These are phyloP conservation scores for Aspergillus affinis DNA, from an alignment of 495 filamentous ascomycete species.

Conservation along the genomic window DNA sequence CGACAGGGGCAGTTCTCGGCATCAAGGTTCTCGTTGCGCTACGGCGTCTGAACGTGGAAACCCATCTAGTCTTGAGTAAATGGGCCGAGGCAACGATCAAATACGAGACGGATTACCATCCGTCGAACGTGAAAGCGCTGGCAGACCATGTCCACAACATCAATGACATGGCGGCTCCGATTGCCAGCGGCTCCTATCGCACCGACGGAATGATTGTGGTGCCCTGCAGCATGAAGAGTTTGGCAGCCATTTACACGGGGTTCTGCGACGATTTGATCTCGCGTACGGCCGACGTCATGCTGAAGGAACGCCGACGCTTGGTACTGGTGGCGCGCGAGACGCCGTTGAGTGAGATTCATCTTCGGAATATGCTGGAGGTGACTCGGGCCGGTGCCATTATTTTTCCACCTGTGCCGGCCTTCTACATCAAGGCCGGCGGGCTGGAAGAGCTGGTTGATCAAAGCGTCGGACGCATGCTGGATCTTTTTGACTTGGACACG, in stretches of 20 bases:
- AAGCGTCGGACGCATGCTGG: constrained; percentile 45
- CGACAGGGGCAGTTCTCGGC: constrained; percentile 38
- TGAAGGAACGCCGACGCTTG: constrained; percentile 43
- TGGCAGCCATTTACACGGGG: constrained; percentile 31
- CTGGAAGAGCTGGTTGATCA: constrained; percentile 44
- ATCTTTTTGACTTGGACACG: constrained; percentile 46
- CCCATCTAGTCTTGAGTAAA: constrained; percentile 43
- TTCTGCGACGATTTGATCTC: constrained; percentile 48
- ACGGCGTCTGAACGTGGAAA: constrained; percentile 39
- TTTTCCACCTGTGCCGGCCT: constrained; percentile 46
- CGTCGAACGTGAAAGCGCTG: constrained; percentile 32
- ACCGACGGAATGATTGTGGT: constrained; percentile 43
- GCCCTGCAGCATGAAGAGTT: constrained; percentile 44
- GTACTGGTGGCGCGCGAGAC: constrained; percentile 46
- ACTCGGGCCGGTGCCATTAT: constrained; percentile 38
- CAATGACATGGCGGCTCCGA: constrained; percentile 38
- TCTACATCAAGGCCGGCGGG: constrained; percentile 34
- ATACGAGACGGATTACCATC: constrained; percentile 41
- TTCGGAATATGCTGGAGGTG: constrained; percentile 45
- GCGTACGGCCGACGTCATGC: constrained; percentile 45
- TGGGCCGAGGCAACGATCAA: constrained; percentile 45
- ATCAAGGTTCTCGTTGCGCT: constrained; percentile 38
- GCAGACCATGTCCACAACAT: constrained; percentile 39
- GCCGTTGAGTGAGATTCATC: constrained; percentile 46
- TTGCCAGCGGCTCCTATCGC: constrained; percentile 37